These are phyloP conservation scores for Betula pendula DNA, from an alignment of 306 rosid species.

Conservation along the genomic window DNA sequence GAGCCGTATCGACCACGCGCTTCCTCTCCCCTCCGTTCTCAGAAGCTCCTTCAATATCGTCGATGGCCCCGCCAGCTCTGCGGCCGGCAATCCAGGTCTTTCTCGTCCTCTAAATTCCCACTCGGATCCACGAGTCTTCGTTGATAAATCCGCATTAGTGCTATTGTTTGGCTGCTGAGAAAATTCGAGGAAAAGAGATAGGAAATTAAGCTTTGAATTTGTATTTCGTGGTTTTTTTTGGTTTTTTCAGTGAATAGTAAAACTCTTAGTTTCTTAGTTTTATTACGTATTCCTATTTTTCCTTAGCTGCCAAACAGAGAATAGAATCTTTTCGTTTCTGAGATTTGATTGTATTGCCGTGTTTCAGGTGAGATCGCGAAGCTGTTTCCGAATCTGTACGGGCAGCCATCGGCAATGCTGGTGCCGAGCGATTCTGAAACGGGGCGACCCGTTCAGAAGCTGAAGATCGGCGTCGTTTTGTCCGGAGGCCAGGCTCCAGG, in stretches of 20 bases:
- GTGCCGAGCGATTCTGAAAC: conserved; percentile 42
- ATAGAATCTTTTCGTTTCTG: not conserved
- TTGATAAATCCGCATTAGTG: not conserved
- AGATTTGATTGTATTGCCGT: conserved; percentile 10
- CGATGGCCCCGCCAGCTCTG: conserved; percentile 87
- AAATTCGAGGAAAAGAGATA: not conserved
- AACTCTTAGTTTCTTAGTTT: not conserved
- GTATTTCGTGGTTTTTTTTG: not conserved
- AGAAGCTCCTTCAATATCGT: conserved; percentile 58
- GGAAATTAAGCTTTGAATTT: not conserved
- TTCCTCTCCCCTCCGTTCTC: conserved; percentile 88
- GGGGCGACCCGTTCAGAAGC: conserved; percentile 35
- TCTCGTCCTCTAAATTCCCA: not conserved
- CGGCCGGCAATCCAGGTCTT: conserved; percentile 92
- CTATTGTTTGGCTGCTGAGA: conserved; percentile 5
- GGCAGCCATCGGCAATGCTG: conserved; percentile 79
- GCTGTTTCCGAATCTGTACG: conserved; percentile 81
- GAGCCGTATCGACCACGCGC: conserved; percentile 74
- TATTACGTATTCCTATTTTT: not conserved
- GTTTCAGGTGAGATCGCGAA: conserved; percentile 84
- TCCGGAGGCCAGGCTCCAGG: conserved; percentile 99
- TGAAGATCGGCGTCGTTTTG: conserved; percentile 93
- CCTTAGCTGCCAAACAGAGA: not conserved
- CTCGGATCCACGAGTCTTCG: conserved; percentile 31
- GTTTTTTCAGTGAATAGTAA: not conserved